Evolutionary conservation across 2,329 filamentous ascomycete genomes (phyloP).

Genomic region (Cercospora beticola): DNA sequence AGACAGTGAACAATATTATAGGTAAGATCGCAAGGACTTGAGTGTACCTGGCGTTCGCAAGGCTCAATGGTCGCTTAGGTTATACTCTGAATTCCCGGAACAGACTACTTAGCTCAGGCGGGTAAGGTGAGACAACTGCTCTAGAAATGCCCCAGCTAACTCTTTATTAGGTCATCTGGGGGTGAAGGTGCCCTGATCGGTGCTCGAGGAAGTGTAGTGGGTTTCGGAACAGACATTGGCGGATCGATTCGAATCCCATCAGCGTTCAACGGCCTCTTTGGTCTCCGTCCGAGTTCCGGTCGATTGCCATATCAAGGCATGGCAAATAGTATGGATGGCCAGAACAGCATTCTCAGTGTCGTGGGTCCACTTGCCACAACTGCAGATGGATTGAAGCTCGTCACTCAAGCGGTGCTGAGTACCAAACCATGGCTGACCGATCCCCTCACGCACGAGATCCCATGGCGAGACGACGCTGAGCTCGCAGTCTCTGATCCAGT

Average conservation of each 20-base stretch:
- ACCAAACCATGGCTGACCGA: slow-evolving; percentile 66
- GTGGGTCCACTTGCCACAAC: slow-evolving; percentile 63
- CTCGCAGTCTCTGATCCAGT: slow-evolving; percentile 39
- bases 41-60: background rate
- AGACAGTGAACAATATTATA: slow-evolving; percentile 63
- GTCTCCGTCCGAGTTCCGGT: slow-evolving; percentile 55
- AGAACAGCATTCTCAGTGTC: slow-evolving; percentile 62
- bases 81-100: slow-evolving; percentile 60
- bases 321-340: slow-evolving; percentile 64
- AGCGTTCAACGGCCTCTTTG: slow-evolving; percentile 60
- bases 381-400: slow-evolving; percentile 54
- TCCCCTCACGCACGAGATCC: slow-evolving; percentile 63
- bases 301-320: slow-evolving; percentile 53
- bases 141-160: background rate
- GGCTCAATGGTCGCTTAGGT: background rate
- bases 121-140: slow-evolving; percentile 28
- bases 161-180: slow-evolving; percentile 50
- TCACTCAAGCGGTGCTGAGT: slow-evolving; percentile 57
- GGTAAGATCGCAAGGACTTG: slow-evolving; percentile 30
- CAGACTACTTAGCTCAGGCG: slow-evolving; percentile 54
- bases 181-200: slow-evolving; percentile 59
- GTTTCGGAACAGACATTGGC: slow-evolving; percentile 58
- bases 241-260: slow-evolving; percentile 60
- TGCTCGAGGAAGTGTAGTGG: slow-evolving; percentile 54
- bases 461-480: slow-evolving; percentile 57